Base-by-base conservation (phyloP, 2,329 filamentous ascomycete species). In the Pseudocercospora musae region DNA sequence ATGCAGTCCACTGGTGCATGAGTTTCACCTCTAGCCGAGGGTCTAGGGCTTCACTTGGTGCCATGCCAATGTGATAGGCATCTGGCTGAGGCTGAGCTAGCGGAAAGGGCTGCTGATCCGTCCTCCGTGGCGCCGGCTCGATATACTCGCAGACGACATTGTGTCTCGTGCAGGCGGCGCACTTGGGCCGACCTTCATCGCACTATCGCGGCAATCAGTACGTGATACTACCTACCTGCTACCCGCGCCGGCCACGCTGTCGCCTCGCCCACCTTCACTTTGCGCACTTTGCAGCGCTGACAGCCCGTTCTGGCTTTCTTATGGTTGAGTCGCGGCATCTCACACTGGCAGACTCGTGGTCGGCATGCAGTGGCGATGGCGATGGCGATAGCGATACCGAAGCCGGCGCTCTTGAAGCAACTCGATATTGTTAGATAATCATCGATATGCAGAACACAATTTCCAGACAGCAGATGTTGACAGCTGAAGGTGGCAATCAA, bases 1-100 rank as follows among this genome's bases (percentile, higher is more conserved):
- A 66, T 4, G 68, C 62, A 15, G 67, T 71, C 70, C 70, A 72
- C 42, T 70, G 58, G 48, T 71, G 69, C 67, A 71, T 72, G 23
- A 72, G 64, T 11, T 60, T 63, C 11, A 70, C 58, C 57, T 72
- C 70, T 9, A 71, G 63, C 15, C 56, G 49, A 1, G 60, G 64
- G 54, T 69, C 65, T 10, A 62, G 20, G 2, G 33, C 33, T 25
- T 62, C 40, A 20, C 9, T 60, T 7, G 49, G 21, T 20, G 50
- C 48, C 13, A 37, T 18, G n/a, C 27, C 57, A 1, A 52, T 40
- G 10, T 29, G 29, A 15, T 50, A 50, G n/a, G 13, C 42, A n/a
- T 54, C 44, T 20, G 31, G 23, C 23, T 57, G 44, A n/a, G 25
- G n/a, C 23, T 57, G 42, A n/a, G 23, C 20, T 31, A 57, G 54